Evolutionary conservation across 495 filamentous ascomycete genomes (phyloP).

Genomic region (Lineolata rhizophorae): DNA sequence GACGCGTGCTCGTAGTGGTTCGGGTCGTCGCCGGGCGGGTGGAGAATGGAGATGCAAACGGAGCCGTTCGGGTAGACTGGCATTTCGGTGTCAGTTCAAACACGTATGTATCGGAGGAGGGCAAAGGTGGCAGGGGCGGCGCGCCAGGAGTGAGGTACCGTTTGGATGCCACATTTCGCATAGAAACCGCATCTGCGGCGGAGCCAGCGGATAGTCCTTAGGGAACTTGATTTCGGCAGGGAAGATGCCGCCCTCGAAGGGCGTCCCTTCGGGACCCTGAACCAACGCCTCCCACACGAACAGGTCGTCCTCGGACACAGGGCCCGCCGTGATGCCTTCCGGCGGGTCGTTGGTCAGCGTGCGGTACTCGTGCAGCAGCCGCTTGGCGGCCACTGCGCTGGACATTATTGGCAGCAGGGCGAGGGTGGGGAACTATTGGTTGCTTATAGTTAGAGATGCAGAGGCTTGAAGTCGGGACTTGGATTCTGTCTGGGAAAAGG

Average conservation of each 20-base stretch:
- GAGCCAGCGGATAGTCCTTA: constrained; percentile 82
- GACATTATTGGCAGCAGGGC: constrained; percentile 37
- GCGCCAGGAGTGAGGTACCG: too few species aligned
- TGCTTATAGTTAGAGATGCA: background rate
- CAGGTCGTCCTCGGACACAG: constrained; percentile 84
- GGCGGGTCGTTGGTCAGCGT: constrained; percentile 63
- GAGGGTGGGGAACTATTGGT: too few species aligned
- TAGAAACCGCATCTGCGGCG: constrained; percentile 84
- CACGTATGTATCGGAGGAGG: too few species aligned
- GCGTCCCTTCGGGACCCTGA: constrained; percentile 83
- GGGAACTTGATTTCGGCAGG: constrained; percentile 88
- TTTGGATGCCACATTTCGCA: constrained; percentile 94
- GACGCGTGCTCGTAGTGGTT: constrained; percentile 96
- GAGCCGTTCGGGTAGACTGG: constrained; percentile 80
- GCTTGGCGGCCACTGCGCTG: constrained; percentile 58
- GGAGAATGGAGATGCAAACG: constrained; percentile 95
- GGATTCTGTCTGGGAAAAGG: too few species aligned
- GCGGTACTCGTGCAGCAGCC: constrained; percentile 93
- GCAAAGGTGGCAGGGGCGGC: too few species aligned
- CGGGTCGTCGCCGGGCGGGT: constrained; percentile 94
- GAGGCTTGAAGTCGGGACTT: background rate
- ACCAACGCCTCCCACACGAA: constrained; percentile 95
- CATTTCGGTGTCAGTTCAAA: too few species aligned
- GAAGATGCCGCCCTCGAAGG: constrained; percentile 89
- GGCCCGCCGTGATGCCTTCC: constrained; percentile 88